Evolutionary conservation across 148 eudicot species (phyloP).

Genomic region (Agrostemma githago): DNA sequence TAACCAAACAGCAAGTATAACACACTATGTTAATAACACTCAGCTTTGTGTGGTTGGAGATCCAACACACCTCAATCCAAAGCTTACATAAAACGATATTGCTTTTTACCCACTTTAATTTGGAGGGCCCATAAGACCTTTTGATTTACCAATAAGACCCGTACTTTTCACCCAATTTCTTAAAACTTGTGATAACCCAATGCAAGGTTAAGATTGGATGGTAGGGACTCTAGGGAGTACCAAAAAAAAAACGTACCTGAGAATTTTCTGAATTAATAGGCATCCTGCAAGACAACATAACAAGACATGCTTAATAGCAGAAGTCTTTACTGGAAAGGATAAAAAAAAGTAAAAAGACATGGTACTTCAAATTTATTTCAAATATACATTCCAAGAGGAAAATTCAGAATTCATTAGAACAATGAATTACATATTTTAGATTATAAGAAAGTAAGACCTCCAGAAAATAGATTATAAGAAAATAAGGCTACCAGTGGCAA

Average conservation of each 20-base stretch:
- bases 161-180: too few species aligned
- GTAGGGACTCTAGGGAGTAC: too few species aligned
- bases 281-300: constrained; percentile 44
- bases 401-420: not conserved
- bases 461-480: too few species aligned
- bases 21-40: not conserved
- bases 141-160: too few species aligned
- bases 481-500: too few species aligned
- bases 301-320: not conserved
- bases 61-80: constrained; percentile 22
- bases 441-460: too few species aligned
- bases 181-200: too few species aligned
- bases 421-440: not conserved
- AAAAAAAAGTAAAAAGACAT: not conserved
- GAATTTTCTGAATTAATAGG: constrained; percentile 52
- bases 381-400: not conserved
- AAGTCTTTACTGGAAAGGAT: not conserved
- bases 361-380: not conserved
- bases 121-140: too few species aligned
- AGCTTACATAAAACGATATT: too few species aligned
- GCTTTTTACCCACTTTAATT: too few species aligned
- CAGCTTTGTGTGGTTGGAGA: not conserved
- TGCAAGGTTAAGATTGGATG: too few species aligned
- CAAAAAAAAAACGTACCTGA: constrained; percentile 45
- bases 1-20: not conserved